A percentile compares a stretch with the other conserved stretches of the same genome.
phyloP scores from a whole-genome alignment of 352 stramenopile species.

The Pythium dissimile region DNA sequence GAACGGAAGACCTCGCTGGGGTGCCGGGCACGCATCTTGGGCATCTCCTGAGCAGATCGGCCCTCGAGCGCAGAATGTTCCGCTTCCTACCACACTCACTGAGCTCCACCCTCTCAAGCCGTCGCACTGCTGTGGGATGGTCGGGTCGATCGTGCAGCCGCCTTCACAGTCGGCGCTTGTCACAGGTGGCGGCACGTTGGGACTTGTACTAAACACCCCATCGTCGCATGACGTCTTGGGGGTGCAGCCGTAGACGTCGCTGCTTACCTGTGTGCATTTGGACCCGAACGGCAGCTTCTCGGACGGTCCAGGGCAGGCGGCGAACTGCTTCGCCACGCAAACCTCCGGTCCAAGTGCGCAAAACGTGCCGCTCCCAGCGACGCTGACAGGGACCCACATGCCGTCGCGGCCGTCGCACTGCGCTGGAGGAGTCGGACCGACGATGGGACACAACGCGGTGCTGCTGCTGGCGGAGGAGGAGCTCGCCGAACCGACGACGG shows the following conservation, averaged over 20 bases:
- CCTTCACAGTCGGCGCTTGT: conserved; percentile 1
- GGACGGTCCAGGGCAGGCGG: conserved; percentile 15
- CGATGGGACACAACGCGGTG: background rate
- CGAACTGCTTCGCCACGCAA: conserved; percentile 15
- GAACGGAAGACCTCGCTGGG: conserved; percentile 15
- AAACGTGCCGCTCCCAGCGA: conserved; percentile 17
- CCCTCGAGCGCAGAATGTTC: conserved; percentile 7
- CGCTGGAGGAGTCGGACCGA: background rate
- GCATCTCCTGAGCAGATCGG: conserved; percentile 3
- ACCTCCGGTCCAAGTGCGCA: conserved; percentile 16
- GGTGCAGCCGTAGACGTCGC: conserved; percentile 21
- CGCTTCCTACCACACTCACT: conserved; percentile 6
- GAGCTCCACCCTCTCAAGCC: conserved; percentile 13
- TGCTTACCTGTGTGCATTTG: conserved; percentile 16
- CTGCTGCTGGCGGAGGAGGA: background rate
- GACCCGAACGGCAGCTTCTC: conserved; percentile 17
- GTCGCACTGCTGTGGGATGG: conserved; percentile 7
- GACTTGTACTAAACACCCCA: background rate
- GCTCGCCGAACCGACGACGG: background rate
- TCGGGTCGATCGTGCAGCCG: conserved; percentile 6
- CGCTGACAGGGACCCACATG: conserved; percentile 25
- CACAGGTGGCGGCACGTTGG: background rate
- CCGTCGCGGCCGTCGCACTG: conserved; percentile 17
- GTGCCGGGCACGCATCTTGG: conserved; percentile 4
- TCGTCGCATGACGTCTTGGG: conserved; percentile 17